Conservation (phyloP, 1,284 basidiomycete genomes). For the Fomes fomentarius region DNA sequence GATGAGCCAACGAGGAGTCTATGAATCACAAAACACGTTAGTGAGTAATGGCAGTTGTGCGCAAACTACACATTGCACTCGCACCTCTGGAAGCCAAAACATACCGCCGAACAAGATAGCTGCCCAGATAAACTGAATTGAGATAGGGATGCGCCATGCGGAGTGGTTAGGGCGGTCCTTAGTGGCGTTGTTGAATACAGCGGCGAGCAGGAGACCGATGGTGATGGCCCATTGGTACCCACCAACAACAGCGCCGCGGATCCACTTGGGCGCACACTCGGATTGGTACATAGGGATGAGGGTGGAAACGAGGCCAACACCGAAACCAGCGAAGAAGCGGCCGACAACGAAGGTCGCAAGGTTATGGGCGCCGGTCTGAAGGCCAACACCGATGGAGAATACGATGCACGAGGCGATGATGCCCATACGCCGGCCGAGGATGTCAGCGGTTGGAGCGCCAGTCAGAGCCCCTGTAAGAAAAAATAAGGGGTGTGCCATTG, state of each 20-base stretch:
- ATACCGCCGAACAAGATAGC: conserved; percentile 64
- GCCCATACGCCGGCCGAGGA: conserved; percentile 51
- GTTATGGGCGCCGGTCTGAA: conserved; percentile 63
- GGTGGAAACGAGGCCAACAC: conserved; percentile 75
- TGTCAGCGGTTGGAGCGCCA: conserved; percentile 41
- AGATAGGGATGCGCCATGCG: conserved; percentile 81
- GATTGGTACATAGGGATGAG: conserved; percentile 84
- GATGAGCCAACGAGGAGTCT: conserved; percentile 85
- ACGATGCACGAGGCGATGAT: conserved; percentile 62
- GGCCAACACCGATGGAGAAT: conserved; percentile 68
- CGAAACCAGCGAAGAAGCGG: conserved; percentile 83
- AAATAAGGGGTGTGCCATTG: background rate
- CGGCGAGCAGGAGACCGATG: conserved; percentile 80
- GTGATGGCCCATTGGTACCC: conserved; percentile 86
- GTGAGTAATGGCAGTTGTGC: background rate
- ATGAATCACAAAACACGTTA: background rate
- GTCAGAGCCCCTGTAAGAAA: conserved; percentile 44
- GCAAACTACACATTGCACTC: background rate
- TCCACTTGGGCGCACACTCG: conserved; percentile 49
- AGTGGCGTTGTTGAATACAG: conserved; percentile 79
- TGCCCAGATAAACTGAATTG: conserved; percentile 76
- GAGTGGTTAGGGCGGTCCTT: conserved; percentile 60
- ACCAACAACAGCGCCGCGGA: conserved; percentile 80
- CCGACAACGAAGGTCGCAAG: conserved; percentile 70
- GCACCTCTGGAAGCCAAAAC: conserved; percentile 64